Base-by-base conservation (phyloP, 768 basidiomycete genomes). In the Saitozyma sp. region DNA sequence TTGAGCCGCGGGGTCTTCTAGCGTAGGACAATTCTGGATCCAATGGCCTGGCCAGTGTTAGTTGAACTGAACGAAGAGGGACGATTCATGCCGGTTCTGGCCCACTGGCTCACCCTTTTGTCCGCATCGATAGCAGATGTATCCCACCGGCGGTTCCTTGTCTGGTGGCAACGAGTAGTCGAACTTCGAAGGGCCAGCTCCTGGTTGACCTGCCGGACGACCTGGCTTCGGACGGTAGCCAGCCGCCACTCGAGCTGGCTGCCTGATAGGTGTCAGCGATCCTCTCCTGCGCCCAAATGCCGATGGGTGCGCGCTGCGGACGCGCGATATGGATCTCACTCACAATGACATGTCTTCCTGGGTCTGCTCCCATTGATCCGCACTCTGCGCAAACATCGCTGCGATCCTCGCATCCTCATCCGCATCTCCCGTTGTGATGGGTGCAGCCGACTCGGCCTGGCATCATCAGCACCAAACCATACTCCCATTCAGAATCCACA, bases 261-360 rank as follows among this genome's bases (percentile, higher is more conserved):
- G 50, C 6, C 29, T 29, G 29, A 29, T 29, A 29, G 29, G 29
- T 29, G 29, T 29, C 29, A 29, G 29, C 29, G 29, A 29, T 29
- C 29, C 29, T 29, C 5, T 29, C 29, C 29, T 29, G 29, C 29
- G 29, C 29, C 29, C 29, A 29, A 29, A 29, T 2, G 16, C 13
- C 17, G 49, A 45, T 13, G 17, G 17, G 39, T 14, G 37, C 29
- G 5, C 29, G 29, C 29, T 29, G 29, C 29, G 29, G 2, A 29
- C 29, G 29, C 29, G 29, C 29, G 29, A 29, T 29, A 51, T 17
- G 45, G 14, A 43, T 6, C 9, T 16, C 86, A 93, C 94, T 84
- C 84, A 99, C 96, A 92, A 88, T 78, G 93, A 89, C 94, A 99
- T 97, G 85, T 95, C 92, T 85, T 97, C 93, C 83, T 97, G 92